Base-by-base conservation (phyloP, 768 basidiomycete species). In the Termitomyces sp. region DNA sequence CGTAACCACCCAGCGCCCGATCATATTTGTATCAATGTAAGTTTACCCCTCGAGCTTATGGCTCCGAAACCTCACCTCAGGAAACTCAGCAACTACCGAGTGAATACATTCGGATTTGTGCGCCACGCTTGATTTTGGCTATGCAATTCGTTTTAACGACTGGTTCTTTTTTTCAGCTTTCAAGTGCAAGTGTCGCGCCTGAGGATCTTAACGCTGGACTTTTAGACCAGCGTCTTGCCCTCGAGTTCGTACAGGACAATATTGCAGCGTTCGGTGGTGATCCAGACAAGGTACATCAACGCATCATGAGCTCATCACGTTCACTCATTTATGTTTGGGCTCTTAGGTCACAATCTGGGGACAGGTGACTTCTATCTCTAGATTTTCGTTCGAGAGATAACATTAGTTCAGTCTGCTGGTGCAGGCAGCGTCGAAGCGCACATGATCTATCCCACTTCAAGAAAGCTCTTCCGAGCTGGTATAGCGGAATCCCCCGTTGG, bases 221-320 rank as follows among this genome's bases (percentile, higher is more conserved):
- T 16, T 72, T 71, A 31, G 88, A 90, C 65, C 85, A 88, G 66
- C 71, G 76, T 1, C 71, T 75, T 31, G 85, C 85, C 0, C 68
- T 91, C 0, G 62, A 71, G 16, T 90, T 87, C 68, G 70, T 89
- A 0, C 79, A 86, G 59, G 72, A 84, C n/a, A 86, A 90, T 62
- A 82, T 88, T n/a, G 77, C 72, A 3, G 76, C 77, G 4, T 89
- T 89, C 62, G 86, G 86, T 16, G 87, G 87, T 0, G 81, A 87
- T 68, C 79, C 81, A 10, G 60, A 68, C 16, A 86, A 84, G 70
- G 83, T 76, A 64, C 39, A 12, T n/a, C 3, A 3, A 34, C 2
- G 15, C 29, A 20, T 26, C 10, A 13, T 5, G 26, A 39, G 16
- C n/a, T 33, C 28, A 16, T 41, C 10, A 24, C n/a, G 46, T 3